phyloP scores from a whole-genome alignment of 345 rosid genomes.

The Populus tremula region DNA sequence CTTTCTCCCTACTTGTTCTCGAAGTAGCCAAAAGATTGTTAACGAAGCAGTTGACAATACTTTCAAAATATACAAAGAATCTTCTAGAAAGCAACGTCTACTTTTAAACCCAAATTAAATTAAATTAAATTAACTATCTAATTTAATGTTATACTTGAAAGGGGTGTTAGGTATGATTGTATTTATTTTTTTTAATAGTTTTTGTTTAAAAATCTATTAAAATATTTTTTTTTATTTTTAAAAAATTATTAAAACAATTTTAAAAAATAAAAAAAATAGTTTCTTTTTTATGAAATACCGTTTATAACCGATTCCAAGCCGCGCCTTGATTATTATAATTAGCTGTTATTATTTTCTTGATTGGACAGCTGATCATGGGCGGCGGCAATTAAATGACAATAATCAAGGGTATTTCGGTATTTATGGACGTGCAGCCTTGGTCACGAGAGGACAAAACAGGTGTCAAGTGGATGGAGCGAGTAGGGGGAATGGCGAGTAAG shows the following conservation, averaged over 20 bases:
- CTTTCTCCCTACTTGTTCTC: background rate
- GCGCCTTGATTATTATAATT: background rate
- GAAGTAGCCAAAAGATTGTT: background rate
- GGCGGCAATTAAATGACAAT: background rate
- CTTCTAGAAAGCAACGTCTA: background rate
- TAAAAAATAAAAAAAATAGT: too few species aligned
- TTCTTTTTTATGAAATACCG: too few species aligned
- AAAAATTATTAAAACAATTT: too few species aligned
- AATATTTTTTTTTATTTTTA: too few species aligned
- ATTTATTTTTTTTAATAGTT: too few species aligned
- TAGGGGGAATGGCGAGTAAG: background rate
- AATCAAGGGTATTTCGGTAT: background rate
- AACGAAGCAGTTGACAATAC: background rate
- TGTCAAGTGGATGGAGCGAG: background rate
- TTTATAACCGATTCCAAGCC: too few species aligned
- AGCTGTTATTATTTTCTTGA: background rate
- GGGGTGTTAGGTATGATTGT: too few species aligned
- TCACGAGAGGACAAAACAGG: background rate
- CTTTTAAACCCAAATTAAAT: background rate
- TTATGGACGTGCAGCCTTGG: background rate
- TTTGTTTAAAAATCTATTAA: too few species aligned
- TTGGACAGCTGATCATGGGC: background rate
- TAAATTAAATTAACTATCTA: too few species aligned
- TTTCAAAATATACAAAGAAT: background rate
- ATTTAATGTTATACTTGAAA: too few species aligned